These are phyloP conservation scores for Annulohypoxylon maeteangense DNA, from an alignment of 495 filamentous ascomycete genomes.

Conservation along the genomic window DNA sequence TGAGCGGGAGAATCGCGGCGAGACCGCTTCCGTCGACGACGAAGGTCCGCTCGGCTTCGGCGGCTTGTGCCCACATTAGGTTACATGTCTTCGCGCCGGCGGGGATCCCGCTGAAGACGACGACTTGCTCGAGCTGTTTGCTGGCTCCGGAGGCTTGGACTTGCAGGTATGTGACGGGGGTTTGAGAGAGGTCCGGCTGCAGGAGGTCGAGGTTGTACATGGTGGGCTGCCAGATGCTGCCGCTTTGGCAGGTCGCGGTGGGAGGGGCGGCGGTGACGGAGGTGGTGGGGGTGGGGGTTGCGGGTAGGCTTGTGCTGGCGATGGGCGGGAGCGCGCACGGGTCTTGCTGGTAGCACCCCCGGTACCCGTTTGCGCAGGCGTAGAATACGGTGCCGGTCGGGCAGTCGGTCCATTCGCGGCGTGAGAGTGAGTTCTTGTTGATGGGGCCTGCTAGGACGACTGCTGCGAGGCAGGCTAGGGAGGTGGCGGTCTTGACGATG, in stretches of 20 bases:
- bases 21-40: slow-evolving; percentile 46
- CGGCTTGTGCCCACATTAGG: slow-evolving; percentile 50
- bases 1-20: slow-evolving; percentile 41
- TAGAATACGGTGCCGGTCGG: slow-evolving; percentile 27
- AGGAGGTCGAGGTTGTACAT: slow-evolving; percentile 62
- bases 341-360: slow-evolving; percentile 31
- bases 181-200: slow-evolving; percentile 57
- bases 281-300: background rate
- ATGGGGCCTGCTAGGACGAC: slow-evolving; percentile 20
- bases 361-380: slow-evolving; percentile 34
- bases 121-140: slow-evolving; percentile 47
- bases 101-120: slow-evolving; percentile 49
- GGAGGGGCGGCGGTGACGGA: background rate
- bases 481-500: slow-evolving; percentile 33
- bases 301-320: background rate
- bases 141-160: slow-evolving; percentile 42
- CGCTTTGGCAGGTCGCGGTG: slow-evolving; percentile 60
- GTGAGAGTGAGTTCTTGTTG: slow-evolving; percentile 8
- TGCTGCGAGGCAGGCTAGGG: slow-evolving; percentile 33
- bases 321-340: slow-evolving; percentile 33
- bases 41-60: slow-evolving; percentile 45
- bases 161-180: slow-evolving; percentile 43
- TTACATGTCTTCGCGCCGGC: slow-evolving; percentile 44
- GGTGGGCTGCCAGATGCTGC: slow-evolving; percentile 62
- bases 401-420: slow-evolving; percentile 27